Evolutionary conservation across 306 rosid species (phyloP), one percentile per base, ranked within the genome.

Genomic region (Vachellia collinsii): DNA sequence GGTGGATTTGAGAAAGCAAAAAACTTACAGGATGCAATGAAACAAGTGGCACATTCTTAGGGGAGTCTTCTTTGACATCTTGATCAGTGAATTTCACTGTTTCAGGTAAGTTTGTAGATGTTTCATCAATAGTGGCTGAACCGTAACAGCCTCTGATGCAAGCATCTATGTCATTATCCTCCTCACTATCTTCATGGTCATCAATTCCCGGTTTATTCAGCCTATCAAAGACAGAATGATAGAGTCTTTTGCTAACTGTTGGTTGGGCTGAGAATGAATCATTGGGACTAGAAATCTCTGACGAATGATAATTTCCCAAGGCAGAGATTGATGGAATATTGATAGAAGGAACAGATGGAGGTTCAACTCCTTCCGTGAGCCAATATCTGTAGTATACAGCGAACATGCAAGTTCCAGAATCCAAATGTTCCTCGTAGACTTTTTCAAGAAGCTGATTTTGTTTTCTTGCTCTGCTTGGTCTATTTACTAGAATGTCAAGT

Each of bases 371-470:
- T 82, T 89, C 97, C 12, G 85, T 85, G 34, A 94, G 92, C 98
- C 98, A 94, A 68, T 89, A 93, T 86, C 88, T 92, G 89, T 92
- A 92, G 89, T 92, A 94, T 47, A 83, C 76, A 44, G 94, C 88
- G 79, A 88, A 88, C 11, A 81, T 77, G 61, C 63, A 81, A 76
- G 97, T 92, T 59, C 93, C 91, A 36, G 92, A 88, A 78, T 94
- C 97, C 79, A 92, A 75, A 62, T 86, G 86, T 56, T 94, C 92
- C 77, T 85, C 77, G 68, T 91, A 94, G 77, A 84, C 82, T 70
- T 92, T 83, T 11, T 86, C 85, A 71, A 94, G 86, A 80, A 87
- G 81, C 34, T 29, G 34, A 73, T 85, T 83, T 77, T 80, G 66
- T 70, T 83, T 90, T 79, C 90, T 86, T 53, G 81, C 62, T 83